phyloP scores from a whole-genome alignment of 2,329 filamentous ascomycete genomes.

The Madurella fahalii region DNA sequence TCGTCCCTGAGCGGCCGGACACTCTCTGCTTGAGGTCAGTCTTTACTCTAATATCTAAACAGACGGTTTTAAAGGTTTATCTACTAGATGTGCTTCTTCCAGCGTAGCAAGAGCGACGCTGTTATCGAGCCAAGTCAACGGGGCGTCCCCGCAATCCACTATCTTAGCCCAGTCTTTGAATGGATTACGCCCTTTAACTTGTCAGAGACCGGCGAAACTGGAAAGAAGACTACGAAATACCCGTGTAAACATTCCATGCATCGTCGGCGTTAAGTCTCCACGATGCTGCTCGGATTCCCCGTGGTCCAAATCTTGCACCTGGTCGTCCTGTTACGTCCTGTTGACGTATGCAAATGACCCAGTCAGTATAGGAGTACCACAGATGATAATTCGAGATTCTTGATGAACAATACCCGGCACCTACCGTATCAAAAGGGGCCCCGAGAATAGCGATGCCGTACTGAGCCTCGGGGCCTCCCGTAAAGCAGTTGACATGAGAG shows the following conservation, averaged over 20 bases:
- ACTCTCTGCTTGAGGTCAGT: too few relatives aligned
- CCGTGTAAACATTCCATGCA: conserved; percentile 28
- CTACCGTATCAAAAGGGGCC: conserved; percentile 46
- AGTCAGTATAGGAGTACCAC: too few relatives aligned
- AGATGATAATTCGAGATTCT: too few relatives aligned
- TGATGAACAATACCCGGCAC: neutral
- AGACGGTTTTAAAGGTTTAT: too few relatives aligned
- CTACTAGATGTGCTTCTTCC: conserved; percentile 55
- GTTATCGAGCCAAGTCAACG: conserved; percentile 74
- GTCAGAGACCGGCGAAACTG: too few relatives aligned
- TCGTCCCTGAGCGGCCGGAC: conserved; percentile 33
- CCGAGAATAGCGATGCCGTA: conserved; percentile 57
- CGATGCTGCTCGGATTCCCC: conserved; percentile 25
- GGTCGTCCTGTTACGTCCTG: conserved; percentile 27
- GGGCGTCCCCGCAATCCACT: conserved; percentile 76
- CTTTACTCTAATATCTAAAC: too few relatives aligned
- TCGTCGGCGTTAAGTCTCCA: conserved; percentile 21
- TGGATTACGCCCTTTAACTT: conserved; percentile 7
- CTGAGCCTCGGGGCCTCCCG: conserved; percentile 43
- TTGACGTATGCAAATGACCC: too few relatives aligned
- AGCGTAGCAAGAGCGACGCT: conserved; percentile 69
- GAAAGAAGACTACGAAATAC: too few relatives aligned
- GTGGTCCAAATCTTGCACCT: conserved; percentile 29
- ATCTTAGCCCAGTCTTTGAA: conserved; percentile 37
- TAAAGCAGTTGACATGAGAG: conserved; percentile 49